Base-by-base conservation (phyloP, 2,329 filamentous ascomycete genomes). In the Mycosphaerella arachidis region DNA sequence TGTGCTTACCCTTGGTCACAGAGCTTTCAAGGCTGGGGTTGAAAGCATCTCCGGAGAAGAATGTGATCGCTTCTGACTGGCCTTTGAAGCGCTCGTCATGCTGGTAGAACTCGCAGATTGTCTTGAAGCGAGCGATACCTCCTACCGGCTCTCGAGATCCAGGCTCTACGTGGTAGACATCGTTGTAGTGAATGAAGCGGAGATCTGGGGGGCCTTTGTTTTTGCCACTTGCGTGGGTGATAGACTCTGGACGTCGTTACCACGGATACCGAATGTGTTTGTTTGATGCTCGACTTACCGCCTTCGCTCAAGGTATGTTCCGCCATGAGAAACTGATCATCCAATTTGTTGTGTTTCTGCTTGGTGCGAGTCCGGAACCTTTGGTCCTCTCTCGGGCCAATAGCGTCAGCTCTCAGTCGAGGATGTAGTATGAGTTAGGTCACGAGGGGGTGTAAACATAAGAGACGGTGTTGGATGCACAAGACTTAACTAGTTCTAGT, bases 41-140 rank as follows among this genome's bases (percentile, higher is more conserved):
- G 76, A 94, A 97, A 9, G 88, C 91, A 81, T 96, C 92, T 40
- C 92, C 92, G 2, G 91, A 96, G 75, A 96, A 97, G 67, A 96
- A 83, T 1, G 90, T 92, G 54, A 96, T 71, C 2, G 91, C 76
- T 46, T 83, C 79, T 0, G 90, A 79, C 71, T 90, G 87, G 18
- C 77, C 84, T 52, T 80, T 72, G 71, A 84, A 94, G 55, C 79
- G 79, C 48, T 82, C 73, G 55, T 84, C 81, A 1, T 52, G 27
- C 37, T 63, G 58, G 57, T 96, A 96, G 73, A 92, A 82, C 60
- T 91, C 86, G 65, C 88, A 81, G 29, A 94, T 78, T 3, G 86
- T 88, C 72, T 94, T 87, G 76, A 97, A 96, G 52, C 92, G 84
- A 31, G 90, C 81, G 46, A 89, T 83, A 18, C 92, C 92, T 30